Evolutionary conservation across 345 rosid genomes (phyloP), one percentile per base, ranked within the genome.

Genomic region (Citrus inodora): DNA sequence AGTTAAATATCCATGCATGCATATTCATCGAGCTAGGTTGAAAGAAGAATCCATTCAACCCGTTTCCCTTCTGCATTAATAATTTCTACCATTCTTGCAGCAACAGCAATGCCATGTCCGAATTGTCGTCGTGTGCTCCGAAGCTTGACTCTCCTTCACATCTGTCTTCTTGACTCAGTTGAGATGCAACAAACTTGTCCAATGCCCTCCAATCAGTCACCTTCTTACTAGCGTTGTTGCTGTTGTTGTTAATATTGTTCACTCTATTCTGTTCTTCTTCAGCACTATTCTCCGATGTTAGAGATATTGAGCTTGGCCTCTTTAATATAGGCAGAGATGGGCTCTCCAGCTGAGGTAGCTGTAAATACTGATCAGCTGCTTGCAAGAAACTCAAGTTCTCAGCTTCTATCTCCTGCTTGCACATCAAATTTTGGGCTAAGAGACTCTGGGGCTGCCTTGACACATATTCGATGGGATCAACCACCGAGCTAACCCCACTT

Each of bases 151-250:
- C 42, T 71, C 78, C 85, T 73, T 82, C 74, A 28, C 77, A 87
- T 68, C 84, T 75, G 16, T 90, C 91, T 80, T 90, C 98, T 63
- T 92, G 96, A 76, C 94, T 94, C 83, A 93, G 70, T 76, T 94
- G 97, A 8, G 98, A 91, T n/a, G 97, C 98, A 63, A 94, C 97
- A 75, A 94, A 93, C 88, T 89, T 91, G 79, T 94, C 98, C 24
- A 93, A 85, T 4, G 88, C 90, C 83, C 97, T 90, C 98, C 98
- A 94, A 35, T 92, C 97, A 0, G 94, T 93, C 63, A 90, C 92
- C 74, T 76, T 83, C 79, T 83, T 85, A 11, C 14, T 46, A 61
- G 66, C 86, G 65, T 14, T 71, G 71, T 77, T 83, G 74, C 71
- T 63, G 9, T 70, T 40, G 51, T 46, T 46, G 51, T 46, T 11